Evolutionary conservation across 306 rosid genomes (phyloP).

Genomic region (Vachellia collinsii): DNA sequence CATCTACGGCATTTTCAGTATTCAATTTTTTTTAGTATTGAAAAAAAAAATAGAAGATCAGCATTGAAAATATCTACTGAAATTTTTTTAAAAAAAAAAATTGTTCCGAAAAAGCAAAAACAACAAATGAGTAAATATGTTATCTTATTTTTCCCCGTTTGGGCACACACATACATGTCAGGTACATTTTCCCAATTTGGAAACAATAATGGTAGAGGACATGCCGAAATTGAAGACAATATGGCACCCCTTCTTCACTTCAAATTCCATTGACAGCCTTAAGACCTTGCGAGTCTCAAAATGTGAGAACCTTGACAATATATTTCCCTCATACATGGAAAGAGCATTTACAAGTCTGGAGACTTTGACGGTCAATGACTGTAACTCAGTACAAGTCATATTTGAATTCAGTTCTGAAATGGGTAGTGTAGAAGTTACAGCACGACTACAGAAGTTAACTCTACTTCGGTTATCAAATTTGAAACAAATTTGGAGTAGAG

Average conservation of each 20-base stretch:
- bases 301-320: background rate
- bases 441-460: background rate
- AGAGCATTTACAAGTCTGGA: background rate
- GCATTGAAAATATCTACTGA: too few species aligned
- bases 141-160: too few species aligned
- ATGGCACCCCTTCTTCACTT: background rate
- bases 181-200: background rate
- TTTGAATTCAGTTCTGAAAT: background rate
- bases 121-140: too few species aligned
- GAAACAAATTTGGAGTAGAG: background rate
- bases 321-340: background rate
- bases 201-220: background rate
- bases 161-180: background rate
- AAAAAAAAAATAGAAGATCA: too few species aligned
- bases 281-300: background rate
- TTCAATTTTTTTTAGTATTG: too few species aligned
- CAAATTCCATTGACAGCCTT: background rate
- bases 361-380: background rate
- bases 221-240: background rate
- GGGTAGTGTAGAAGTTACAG: background rate
- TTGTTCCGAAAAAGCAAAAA: too few species aligned
- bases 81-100: too few species aligned
- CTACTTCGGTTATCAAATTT: background rate
- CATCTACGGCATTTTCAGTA: too few species aligned
- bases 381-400: background rate